A percentile compares a stretch with the other conserved stretches of the same genome.
These are phyloP conservation scores for Ascochyta pisi DNA, from an alignment of 2,329 filamentous ascomycete species.

Conservation along the genomic window DNA sequence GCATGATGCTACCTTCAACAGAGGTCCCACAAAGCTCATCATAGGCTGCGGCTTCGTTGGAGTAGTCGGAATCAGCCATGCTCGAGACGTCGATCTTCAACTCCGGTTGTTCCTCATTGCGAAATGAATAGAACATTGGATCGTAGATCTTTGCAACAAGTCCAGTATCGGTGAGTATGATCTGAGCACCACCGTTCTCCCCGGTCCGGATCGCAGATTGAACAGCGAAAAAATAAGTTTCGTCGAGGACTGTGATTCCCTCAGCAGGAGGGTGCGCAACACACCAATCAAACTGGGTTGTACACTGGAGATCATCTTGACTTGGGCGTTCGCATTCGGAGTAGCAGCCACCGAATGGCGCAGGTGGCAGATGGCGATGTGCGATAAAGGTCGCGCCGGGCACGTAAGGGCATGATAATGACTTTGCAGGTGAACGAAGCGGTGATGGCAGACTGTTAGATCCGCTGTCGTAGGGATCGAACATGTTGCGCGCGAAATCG, in stretches of 20 bases:
- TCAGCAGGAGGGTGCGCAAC: background rate
- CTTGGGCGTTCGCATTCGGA: background rate
- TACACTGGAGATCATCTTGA: background rate
- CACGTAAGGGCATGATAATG: background rate
- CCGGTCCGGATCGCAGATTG: conserved; percentile 1
- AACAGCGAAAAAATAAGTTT: background rate
- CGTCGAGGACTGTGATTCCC: background rate
- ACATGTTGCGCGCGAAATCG: background rate
- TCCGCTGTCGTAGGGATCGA: background rate
- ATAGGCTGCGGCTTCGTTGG: background rate
- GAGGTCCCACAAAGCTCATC: background rate
- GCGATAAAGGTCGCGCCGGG: no score
- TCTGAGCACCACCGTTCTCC: conserved; percentile 4
- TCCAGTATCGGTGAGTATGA: conserved; percentile 2
- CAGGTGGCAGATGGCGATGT: no score
- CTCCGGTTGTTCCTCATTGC: background rate
- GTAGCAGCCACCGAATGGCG: no score
- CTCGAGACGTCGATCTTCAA: background rate
- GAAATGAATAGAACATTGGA: conserved; percentile 7
- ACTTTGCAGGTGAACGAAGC: background rate
- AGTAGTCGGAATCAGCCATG: background rate
- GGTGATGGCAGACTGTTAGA: background rate
- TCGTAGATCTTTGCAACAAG: conserved; percentile 19
- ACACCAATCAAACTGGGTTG: background rate
- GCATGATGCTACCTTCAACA: background rate